Evolutionary conservation across 306 rosid species (phyloP), one percentile per base, ranked within the genome.

Genomic region (Inga laurina): DNA sequence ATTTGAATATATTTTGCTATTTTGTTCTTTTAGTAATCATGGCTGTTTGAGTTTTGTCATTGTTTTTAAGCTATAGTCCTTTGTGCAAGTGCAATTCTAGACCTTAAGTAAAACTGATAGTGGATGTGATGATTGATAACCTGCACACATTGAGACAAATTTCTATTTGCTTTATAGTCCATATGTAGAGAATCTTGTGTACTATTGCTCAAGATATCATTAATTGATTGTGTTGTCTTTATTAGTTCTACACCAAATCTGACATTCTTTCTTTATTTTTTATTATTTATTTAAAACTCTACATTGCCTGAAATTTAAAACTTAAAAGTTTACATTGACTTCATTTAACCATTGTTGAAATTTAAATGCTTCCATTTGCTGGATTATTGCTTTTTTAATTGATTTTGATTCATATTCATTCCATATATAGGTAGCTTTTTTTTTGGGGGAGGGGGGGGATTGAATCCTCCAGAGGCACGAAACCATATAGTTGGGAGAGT

Each of bases 261-360:
- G 44, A 46, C 35, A 35, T 82, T 64, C 54, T 75, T 44, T 79
- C 10, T 37, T 83, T 43, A 24, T 41, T 30, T 79, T 43, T 79
- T 41, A 39, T 24, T 84, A 32, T 46, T 1, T 24, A 0, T 27
- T 66, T 67, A 37, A 49, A 32, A 12, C 66, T 52, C 48, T 72
- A 8, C 15, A 22, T 22, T 59, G 64, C 22, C n/a, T 57, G 64
- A 56, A 19, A 56, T 56, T 56, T 56, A 7, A 57, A 56, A 8
- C 30, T 57, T 6, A 6, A 57, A 57, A 57, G 11, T 57, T n/a
- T 21, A 27, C 48, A 16, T 79, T 79, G 66, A 84, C 14, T 59
- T 62, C 19, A n/a, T 82, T 87, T 59, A 79, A 44, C 18, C 67
- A 56, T 67, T 77, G 71, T 67, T 70, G 72, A 82, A 45, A 74